phyloP scores from a whole-genome alignment of 805 yeast species.

The Pichia cabralensis region DNA sequence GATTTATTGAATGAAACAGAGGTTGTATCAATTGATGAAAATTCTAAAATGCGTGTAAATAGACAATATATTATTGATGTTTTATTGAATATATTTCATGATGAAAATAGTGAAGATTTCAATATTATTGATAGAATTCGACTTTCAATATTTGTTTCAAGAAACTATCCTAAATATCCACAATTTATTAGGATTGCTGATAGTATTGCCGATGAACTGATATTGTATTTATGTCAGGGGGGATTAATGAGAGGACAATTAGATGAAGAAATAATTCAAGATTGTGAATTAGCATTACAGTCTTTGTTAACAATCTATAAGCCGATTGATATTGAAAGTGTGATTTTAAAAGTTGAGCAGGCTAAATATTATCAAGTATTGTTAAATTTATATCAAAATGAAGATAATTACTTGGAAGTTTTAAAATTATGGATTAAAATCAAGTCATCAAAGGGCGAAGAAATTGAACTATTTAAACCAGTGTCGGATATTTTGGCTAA shows the following conservation, averaged over 20 bases:
- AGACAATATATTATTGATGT: slow-evolving; percentile 76
- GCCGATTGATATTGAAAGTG: slow-evolving; percentile 40
- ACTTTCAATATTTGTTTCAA: slow-evolving; percentile 62
- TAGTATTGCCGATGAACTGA: slow-evolving; percentile 36
- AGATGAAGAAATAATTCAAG: slow-evolving; percentile 23
- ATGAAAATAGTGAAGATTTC: slow-evolving; percentile 25
- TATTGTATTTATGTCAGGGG: slow-evolving; percentile 46
- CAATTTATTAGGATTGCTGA: slow-evolving; percentile 75
- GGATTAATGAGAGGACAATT: not conserved
- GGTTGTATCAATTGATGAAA: slow-evolving; percentile 18
- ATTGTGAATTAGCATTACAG: slow-evolving; percentile 66
- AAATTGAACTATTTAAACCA: slow-evolving; percentile 17
- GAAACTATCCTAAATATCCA: slow-evolving; percentile 74
- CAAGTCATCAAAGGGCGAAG: slow-evolving; percentile 8
- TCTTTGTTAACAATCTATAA: slow-evolving; percentile 58
- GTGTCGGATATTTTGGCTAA: slow-evolving; percentile 21
- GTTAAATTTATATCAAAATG: slow-evolving; percentile 43
- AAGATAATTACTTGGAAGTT: slow-evolving; percentile 42
- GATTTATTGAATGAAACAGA: slow-evolving; percentile 57
- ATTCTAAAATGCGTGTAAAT: slow-evolving; percentile 31
- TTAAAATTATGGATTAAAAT: slow-evolving; percentile 41
- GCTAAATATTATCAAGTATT: slow-evolving; percentile 53
- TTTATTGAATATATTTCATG: slow-evolving; percentile 47
- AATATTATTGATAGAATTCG: slow-evolving; percentile 23
- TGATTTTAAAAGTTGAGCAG: slow-evolving; percentile 41